phyloP scores from a whole-genome alignment of 2,329 filamentous ascomycete genomes.

The Aspergillus pseudonomiae region DNA sequence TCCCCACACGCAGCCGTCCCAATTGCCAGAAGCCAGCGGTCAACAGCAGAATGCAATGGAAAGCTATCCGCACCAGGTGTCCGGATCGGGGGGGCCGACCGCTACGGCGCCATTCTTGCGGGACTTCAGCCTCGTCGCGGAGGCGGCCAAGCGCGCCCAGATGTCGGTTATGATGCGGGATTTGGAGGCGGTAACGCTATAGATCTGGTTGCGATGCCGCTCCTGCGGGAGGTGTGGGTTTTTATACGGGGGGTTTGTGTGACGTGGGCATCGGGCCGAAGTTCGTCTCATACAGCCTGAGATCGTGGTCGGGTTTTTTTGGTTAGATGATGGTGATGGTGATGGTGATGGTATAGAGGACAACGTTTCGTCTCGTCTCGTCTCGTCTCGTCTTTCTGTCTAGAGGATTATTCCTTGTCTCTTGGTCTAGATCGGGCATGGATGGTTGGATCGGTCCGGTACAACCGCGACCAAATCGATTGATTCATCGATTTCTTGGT shows the following conservation, averaged over 20 bases:
- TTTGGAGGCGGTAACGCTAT: conserved; percentile 58
- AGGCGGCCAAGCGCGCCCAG: conserved; percentile 90
- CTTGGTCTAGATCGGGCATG: not conserved
- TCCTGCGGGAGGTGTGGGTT: not conserved
- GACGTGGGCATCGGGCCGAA: not conserved
- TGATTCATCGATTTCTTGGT: not conserved
- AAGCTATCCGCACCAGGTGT: conserved; percentile 30
- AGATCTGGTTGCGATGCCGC: conserved; percentile 3
- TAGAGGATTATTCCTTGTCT: not conserved
- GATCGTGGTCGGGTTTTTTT: not conserved
- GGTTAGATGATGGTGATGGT: not conserved
- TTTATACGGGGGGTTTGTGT: not conserved
- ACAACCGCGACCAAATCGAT: not conserved
- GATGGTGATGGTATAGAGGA: not conserved
- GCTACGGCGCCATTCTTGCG: conserved; percentile 67
- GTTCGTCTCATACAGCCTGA: not conserved
- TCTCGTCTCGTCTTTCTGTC: too few relatives aligned
- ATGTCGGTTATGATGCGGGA: conserved; percentile 88
- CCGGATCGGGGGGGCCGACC: conserved; percentile 35
- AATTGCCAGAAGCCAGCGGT: conserved; percentile 4
- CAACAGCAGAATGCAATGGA: conserved; percentile 18
- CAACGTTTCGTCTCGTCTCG: not conserved
- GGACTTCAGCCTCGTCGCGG: conserved; percentile 83
- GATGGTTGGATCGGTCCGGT: not conserved
- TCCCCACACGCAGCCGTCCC: not conserved